phyloP scores from a whole-genome alignment of 805 yeast species.

The Metschnikowia reukaufii region DNA sequence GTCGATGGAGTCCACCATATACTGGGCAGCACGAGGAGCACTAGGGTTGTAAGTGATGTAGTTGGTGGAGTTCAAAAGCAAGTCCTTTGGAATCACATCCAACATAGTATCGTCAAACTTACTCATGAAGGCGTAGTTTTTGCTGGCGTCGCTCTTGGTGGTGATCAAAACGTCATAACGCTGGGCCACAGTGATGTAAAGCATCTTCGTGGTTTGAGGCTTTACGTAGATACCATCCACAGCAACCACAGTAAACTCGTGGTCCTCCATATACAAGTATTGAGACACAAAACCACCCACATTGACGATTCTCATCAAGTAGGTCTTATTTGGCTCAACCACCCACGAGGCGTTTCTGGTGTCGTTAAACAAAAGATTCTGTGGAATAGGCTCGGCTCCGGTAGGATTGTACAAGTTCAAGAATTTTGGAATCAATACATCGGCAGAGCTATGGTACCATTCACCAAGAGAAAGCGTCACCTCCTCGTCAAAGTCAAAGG shows the following conservation, averaged over 20 bases:
- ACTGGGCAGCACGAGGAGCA: slow-evolving; percentile 42
- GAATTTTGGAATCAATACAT: slow-evolving; percentile 55
- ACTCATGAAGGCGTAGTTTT: slow-evolving; percentile 81
- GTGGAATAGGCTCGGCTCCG: slow-evolving; percentile 98
- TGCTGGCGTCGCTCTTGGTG: slow-evolving; percentile 61
- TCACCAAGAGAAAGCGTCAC: slow-evolving; percentile 67
- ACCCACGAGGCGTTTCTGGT: slow-evolving; percentile 73
- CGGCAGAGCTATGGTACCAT: slow-evolving; percentile 77
- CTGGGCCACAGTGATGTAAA: slow-evolving; percentile 89
- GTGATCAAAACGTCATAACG: slow-evolving; percentile 78
- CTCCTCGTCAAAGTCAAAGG: slow-evolving; percentile 82
- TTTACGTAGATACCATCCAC: slow-evolving; percentile 89
- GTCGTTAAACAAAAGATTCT: slow-evolving; percentile 75
- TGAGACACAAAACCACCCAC: slow-evolving; percentile 92
- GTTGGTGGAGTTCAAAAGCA: slow-evolving; percentile 72
- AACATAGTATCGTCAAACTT: slow-evolving; percentile 79
- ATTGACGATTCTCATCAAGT: slow-evolving; percentile 76
- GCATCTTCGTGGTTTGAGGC: slow-evolving; percentile 62
- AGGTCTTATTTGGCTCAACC: slow-evolving; percentile 84
- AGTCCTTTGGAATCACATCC: slow-evolving; percentile 66
- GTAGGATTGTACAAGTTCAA: slow-evolving; percentile 82
- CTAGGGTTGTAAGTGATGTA: slow-evolving; percentile 58
- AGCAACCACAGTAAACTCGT: slow-evolving; percentile 81
- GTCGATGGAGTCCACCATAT: slow-evolving; percentile 44
- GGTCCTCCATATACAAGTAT: slow-evolving; percentile 85